Conservation (phyloP, 345 rosid species). For the Brassica nigra region DNA sequence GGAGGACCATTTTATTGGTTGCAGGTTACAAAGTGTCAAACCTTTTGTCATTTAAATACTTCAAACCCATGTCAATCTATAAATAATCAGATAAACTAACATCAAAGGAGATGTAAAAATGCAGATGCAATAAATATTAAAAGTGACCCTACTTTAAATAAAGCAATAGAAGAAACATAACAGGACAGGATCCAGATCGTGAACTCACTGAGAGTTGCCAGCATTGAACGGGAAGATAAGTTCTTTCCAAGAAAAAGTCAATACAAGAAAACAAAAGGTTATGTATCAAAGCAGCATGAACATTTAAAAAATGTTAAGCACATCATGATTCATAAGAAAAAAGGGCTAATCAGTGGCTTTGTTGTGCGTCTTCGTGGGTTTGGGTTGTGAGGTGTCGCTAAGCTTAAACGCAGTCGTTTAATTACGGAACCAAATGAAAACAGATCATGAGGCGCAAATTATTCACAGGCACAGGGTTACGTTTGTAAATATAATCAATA, state of each 20-base stretch:
- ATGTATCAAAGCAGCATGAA: background rate
- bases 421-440: background rate
- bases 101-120: no score
- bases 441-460: background rate
- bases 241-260: background rate
- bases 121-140: no score
- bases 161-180: no score
- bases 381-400: background rate
- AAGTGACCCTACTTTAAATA: no score
- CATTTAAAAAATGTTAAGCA: background rate
- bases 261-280: background rate
- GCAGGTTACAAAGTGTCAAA: no score
- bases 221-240: background rate
- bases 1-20: no score
- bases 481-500: background rate
- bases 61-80: no score
- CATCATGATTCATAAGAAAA: background rate
- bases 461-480: background rate
- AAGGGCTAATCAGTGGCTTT: background rate
- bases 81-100: no score
- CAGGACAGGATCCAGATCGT: no score
- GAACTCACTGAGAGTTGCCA: background rate
- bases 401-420: slow-evolving; percentile 5
- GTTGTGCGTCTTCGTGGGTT: background rate
- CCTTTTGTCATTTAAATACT: no score